phyloP scores from a whole-genome alignment of 768 basidiomycete species.

The Rhodotorula taiwanensis region DNA sequence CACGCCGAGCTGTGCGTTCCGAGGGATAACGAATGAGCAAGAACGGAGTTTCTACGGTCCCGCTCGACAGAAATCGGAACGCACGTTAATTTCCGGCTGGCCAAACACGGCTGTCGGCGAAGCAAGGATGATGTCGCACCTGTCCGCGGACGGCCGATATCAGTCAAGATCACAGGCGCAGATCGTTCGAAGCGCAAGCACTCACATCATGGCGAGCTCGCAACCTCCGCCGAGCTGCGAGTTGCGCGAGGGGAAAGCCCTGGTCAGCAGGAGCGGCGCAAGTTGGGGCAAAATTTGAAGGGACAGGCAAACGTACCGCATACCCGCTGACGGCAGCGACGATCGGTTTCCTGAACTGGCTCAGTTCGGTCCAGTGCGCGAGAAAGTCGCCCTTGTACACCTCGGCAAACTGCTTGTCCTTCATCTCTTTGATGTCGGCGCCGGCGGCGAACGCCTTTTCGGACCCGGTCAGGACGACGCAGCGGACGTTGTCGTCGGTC shows the following conservation, averaged over 20 bases:
- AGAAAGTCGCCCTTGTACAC: constrained; percentile 81
- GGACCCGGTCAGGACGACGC: constrained; percentile 85
- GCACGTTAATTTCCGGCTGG: constrained; percentile 81
- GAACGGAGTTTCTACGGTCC: too few relatives aligned
- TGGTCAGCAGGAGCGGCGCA: neutral
- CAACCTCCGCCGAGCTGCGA: constrained; percentile 88
- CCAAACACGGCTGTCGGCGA: constrained; percentile 86
- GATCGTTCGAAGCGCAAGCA: neutral
- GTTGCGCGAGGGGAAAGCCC: neutral
- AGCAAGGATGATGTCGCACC: constrained; percentile 81
- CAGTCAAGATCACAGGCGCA: neutral
- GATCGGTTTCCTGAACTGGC: constrained; percentile 75
- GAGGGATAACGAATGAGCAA: neutral
- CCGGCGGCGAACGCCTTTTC: constrained; percentile 91
- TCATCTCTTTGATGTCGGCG: constrained; percentile 99
- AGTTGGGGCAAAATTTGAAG: too few relatives aligned
- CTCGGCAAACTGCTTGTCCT: constrained; percentile 83
- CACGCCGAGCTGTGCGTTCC: constrained; percentile 57
- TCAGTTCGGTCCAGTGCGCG: constrained; percentile 66
- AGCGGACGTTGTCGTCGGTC: constrained; percentile 62
- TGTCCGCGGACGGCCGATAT: neutral
- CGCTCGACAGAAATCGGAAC: too few relatives aligned
- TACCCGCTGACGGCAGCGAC: constrained; percentile 94
- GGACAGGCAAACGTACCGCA: constrained; percentile 52
- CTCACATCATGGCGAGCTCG: constrained; percentile 82